Conservation (phyloP, 2,329 filamentous ascomycete genomes). For the Xylariales sp. region DNA sequence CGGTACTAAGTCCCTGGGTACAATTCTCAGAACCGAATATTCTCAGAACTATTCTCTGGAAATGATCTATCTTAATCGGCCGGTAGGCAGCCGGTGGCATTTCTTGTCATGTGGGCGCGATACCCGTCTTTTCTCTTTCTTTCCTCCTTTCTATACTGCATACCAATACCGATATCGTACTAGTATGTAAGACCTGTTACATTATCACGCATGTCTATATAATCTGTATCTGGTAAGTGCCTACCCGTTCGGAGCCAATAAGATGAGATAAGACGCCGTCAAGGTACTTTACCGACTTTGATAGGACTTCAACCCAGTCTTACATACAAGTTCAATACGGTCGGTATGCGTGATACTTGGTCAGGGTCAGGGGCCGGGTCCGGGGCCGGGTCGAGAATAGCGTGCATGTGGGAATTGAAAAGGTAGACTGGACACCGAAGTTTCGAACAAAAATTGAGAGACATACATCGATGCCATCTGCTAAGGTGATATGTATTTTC, state of each 20-base stretch:
- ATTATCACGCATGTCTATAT: neutral
- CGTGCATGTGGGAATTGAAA: neutral
- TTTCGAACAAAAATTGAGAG: neutral
- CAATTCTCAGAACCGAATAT: no score
- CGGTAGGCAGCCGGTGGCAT: neutral
- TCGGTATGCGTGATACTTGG: neutral
- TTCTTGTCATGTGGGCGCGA: neutral
- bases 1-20: neutral
- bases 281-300: neutral
- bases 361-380: neutral
- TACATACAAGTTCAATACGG: neutral
- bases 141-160: neutral
- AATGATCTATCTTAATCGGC: neutral
- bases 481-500: neutral
- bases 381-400: neutral
- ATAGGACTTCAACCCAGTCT: constrained; percentile 10
- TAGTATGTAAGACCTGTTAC: neutral
- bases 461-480: neutral
- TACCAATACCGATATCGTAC: neutral
- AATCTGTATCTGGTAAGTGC: neutral
- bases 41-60: neutral
- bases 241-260: constrained; percentile 1
- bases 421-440: neutral
- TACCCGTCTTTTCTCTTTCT: constrained; percentile 1
- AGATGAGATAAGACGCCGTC: constrained; percentile 2